These are phyloP conservation scores for Syzygium jambos DNA, from an alignment of 345 rosid genomes.

Conservation along the genomic window DNA sequence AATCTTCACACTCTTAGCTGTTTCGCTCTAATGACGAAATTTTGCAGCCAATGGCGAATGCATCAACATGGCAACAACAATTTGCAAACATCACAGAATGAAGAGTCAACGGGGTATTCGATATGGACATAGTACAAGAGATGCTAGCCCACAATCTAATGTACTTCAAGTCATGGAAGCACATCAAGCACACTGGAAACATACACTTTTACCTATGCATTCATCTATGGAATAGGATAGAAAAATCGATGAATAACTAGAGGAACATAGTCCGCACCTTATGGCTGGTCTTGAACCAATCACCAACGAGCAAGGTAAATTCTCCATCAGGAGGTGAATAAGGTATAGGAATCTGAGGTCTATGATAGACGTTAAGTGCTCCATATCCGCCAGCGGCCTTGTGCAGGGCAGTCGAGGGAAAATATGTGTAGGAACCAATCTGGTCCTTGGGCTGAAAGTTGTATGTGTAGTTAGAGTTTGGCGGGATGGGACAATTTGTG, in stretches of 20 bases:
- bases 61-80: not conserved
- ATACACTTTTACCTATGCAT: not conserved
- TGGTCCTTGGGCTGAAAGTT: constrained; percentile 87
- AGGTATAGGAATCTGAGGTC: constrained; percentile 74
- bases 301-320: constrained; percentile 74
- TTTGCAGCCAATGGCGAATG: not conserved
- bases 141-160: not conserved
- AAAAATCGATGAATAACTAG: not conserved
- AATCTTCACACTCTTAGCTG: not conserved
- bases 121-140: not conserved
- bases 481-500: constrained; percentile 82
- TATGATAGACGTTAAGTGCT: constrained; percentile 46
- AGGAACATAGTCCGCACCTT: constrained; percentile 27
- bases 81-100: not conserved
- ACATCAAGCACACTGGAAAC: not conserved
- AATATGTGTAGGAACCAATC: constrained; percentile 75
- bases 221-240: not conserved
- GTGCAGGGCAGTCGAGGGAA: constrained; percentile 74
- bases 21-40: not conserved
- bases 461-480: constrained; percentile 76
- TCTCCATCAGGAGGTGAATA: constrained; percentile 58
- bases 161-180: not conserved
- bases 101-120: not conserved
- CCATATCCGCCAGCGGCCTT: constrained; percentile 89
- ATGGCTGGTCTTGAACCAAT: constrained; percentile 78